Base-by-base conservation (phyloP, 306 rosid species). In the Datisca glomerata region DNA sequence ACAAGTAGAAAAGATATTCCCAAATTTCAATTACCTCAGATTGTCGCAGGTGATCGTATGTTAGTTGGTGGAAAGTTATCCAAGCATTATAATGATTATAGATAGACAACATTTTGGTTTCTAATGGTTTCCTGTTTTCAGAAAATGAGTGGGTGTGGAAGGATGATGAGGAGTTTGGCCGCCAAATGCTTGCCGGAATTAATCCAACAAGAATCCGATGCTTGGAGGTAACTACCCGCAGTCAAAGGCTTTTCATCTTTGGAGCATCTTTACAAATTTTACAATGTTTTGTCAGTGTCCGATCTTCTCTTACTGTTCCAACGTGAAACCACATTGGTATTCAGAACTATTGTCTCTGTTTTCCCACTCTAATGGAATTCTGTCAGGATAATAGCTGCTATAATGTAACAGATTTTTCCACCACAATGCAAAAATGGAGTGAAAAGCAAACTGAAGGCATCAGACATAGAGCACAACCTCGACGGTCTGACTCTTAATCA, bases 121-220 rank as follows among this genome's bases (percentile, higher is more conserved):
- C 45, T 27, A n/a, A n/a, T n/a, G n/a, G n/a, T n/a, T n/a, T n/a
- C n/a, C n/a, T 12, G 12, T 15, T 39, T 10, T 14, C 52, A 84
- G 94, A 68, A 61, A 51, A 73, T 39, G 70, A 60, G 52, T 45
- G 58, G 55, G 74, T 70, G 43, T 84, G 86, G 94, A 60, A 44
- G 60, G 75, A 70, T 50, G 94, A 84, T 21, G 64, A 60, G 17
- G 92, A 84, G 56, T 84, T 84, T 46, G 92, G 61, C n/a, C 41
- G 94, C 62, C 83, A 84, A 63, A 73, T 76, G 78, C 72, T 84
- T 41, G 92, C 94, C 15, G 94, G 83, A 63, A 44, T 55, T n/a
- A 78, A 84, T 61, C 86, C 94, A 1, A 57, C 63, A 53, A 59
- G 63, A 55, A 84, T 84, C 50, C 59, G 36, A 13, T 33, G 75